A percentile compares a stretch with the other conserved stretches of the same genome.
These are phyloP conservation scores for Tetracladium marchalianum DNA, from an alignment of 495 filamentous ascomycete genomes.

Conservation along the genomic window DNA sequence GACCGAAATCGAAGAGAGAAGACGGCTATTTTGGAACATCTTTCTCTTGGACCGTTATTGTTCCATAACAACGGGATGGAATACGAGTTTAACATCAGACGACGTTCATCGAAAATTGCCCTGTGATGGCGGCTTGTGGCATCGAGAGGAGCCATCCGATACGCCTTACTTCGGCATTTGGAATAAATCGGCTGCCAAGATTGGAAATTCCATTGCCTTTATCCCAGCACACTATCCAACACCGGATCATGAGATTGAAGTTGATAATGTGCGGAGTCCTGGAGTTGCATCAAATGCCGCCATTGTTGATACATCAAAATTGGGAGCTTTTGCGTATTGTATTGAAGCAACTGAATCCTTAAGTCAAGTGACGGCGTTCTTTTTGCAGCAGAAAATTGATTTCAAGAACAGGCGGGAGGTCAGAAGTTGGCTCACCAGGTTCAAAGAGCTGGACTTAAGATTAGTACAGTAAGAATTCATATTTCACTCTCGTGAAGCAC, in stretches of 20 bases:
- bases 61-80: conserved; percentile 27
- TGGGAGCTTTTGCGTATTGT: conserved; percentile 34
- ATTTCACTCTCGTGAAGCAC: neutral
- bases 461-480: conserved; percentile 24
- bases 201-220: conserved; percentile 25
- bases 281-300: conserved; percentile 5
- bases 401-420: conserved; percentile 23
- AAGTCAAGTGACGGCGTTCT: conserved; percentile 28
- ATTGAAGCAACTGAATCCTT: conserved; percentile 34
- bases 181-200: conserved; percentile 26
- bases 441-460: conserved; percentile 35
- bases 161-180: conserved; percentile 35
- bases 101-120: conserved; percentile 32
- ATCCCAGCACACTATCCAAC: conserved; percentile 14
- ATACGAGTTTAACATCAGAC: conserved; percentile 29
- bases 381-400: conserved; percentile 30
- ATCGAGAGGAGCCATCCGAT: conserved; percentile 19
- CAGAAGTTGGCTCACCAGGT: conserved; percentile 30
- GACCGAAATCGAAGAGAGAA: conserved; percentile 28
- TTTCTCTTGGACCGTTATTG: conserved; percentile 30
- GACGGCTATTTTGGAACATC: conserved; percentile 32
- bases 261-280: conserved; percentile 1
- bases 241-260: conserved; percentile 1
- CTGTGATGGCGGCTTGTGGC: conserved; percentile 28
- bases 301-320: conserved; percentile 24